phyloP scores from a whole-genome alignment of 768 basidiomycete species.

The Suillus subluteus region DNA sequence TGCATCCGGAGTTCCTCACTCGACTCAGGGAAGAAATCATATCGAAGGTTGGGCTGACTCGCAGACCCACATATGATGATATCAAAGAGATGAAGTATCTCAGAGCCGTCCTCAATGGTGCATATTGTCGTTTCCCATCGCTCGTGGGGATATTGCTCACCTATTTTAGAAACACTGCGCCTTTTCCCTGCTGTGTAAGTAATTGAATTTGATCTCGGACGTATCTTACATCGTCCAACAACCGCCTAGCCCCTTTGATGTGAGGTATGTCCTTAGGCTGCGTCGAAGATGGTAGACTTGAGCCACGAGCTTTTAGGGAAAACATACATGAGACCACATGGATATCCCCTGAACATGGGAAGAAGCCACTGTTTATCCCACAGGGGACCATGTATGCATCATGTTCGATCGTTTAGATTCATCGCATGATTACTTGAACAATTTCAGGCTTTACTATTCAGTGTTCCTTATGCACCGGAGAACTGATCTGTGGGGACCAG shows the following conservation, averaged over 20 bases:
- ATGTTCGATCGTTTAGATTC: not conserved
- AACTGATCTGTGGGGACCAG: constrained; percentile 41
- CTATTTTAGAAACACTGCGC: constrained; percentile 33
- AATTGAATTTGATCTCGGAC: not conserved
- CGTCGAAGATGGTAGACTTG: not conserved
- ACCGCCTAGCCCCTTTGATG: not conserved
- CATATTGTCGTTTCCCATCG: constrained; percentile 7
- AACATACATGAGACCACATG: constrained; percentile 29
- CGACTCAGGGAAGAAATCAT: constrained; percentile 47
- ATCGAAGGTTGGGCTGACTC: constrained; percentile 36
- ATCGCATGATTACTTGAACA: not conserved
- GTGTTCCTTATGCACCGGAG: constrained; percentile 41
- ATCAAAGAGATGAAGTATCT: constrained; percentile 47
- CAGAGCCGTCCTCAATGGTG: constrained; percentile 48
- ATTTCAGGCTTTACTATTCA: constrained; percentile 28
- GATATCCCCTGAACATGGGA: constrained; percentile 23
- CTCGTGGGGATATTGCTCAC: not conserved
- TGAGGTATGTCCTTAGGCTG: constrained; percentile 26
- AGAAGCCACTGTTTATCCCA: constrained; percentile 36
- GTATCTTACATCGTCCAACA: not conserved
- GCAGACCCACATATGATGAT: constrained; percentile 42
- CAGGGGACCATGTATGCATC: constrained; percentile 23
- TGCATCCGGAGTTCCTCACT: constrained; percentile 44
- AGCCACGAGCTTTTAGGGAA: constrained; percentile 17
- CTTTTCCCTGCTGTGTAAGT: constrained; percentile 38